These are phyloP conservation scores for Durotheca rogersii DNA, from an alignment of 495 filamentous ascomycete genomes.

Conservation along the genomic window DNA sequence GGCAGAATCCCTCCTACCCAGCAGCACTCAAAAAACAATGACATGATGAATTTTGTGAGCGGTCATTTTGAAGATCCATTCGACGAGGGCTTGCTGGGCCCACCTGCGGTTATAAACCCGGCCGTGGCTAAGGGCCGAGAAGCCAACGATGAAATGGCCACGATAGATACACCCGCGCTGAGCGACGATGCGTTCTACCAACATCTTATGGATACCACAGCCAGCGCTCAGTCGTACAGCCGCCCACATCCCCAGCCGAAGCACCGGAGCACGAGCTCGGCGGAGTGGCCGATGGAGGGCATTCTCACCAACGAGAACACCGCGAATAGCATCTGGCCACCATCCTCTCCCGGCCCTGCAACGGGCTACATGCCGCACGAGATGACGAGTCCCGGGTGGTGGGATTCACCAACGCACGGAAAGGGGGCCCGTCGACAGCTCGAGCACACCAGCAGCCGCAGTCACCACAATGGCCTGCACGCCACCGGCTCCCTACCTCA, in stretches of 20 bases:
- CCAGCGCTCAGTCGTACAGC: constrained; percentile 3
- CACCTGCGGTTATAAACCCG: constrained; percentile 18
- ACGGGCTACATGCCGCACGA: constrained; percentile 11
- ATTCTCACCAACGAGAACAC: constrained; percentile 20
- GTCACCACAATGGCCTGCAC: constrained; percentile 8
- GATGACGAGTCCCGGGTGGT: constrained; percentile 30
- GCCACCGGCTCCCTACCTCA: constrained; percentile 14
- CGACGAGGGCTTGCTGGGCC: constrained; percentile 21
- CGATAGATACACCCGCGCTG: constrained; percentile 33
- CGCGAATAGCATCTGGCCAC: constrained; percentile 22
- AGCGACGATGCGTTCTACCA: constrained; percentile 27
- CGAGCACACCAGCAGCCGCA: constrained; percentile 9
- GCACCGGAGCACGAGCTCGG: constrained; percentile 31
- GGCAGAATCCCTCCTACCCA: constrained; percentile 30
- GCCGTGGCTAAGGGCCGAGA: constrained; percentile 1
- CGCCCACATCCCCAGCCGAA: constrained; percentile 14
- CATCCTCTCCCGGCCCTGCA: constrained; percentile 6
- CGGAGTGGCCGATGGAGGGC: constrained; percentile 35
- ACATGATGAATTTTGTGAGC: constrained; percentile 29
- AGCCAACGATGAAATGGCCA: constrained; percentile 28
- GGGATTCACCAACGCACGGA: constrained; percentile 24
- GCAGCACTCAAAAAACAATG: constrained; percentile 8
- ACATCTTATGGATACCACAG: constrained; percentile 7
- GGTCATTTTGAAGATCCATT: constrained; percentile 45
- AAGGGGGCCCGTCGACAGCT: constrained; percentile 8